phyloP scores from a whole-genome alignment of 148 eudicot genomes.

The Diospyros lotus region DNA sequence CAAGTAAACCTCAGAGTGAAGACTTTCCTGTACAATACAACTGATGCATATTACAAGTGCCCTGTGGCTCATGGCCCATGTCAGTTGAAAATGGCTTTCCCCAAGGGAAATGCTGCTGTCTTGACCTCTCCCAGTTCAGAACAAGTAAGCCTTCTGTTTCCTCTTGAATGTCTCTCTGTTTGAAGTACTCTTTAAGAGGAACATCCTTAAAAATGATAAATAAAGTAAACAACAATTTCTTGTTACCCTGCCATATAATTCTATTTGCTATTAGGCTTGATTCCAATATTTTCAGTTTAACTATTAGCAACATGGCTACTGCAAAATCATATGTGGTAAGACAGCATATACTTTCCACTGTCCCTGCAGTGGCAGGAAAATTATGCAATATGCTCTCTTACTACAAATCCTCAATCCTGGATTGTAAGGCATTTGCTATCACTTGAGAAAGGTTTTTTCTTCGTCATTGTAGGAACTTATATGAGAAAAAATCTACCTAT shows the following conservation, averaged over 20 bases:
- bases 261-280: neutral
- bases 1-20: conserved; percentile 33
- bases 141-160: conserved; percentile 36
- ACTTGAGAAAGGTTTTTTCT: neutral
- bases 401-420: neutral
- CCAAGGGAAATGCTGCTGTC: conserved; percentile 54
- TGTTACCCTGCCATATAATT: neutral
- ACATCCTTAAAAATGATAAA: neutral
- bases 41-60: conserved; percentile 54
- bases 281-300: neutral
- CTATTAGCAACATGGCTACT: too few species aligned
- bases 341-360: too few species aligned
- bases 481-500: neutral
- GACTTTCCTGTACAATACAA: conserved; percentile 49
- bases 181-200: neutral
- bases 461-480: neutral
- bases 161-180: neutral
- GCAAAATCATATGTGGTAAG: too few species aligned
- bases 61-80: conserved; percentile 46
- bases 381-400: neutral
- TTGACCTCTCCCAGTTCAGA: conserved; percentile 57
- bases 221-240: neutral
- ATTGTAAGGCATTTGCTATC: neutral
- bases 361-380: too few species aligned
- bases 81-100: conserved; percentile 44